Percentiles rank a stretch among this genome's conserved stretches.
Conservation (phyloP, 345 rosid genomes). For the Sisymbrium irio region DNA sequence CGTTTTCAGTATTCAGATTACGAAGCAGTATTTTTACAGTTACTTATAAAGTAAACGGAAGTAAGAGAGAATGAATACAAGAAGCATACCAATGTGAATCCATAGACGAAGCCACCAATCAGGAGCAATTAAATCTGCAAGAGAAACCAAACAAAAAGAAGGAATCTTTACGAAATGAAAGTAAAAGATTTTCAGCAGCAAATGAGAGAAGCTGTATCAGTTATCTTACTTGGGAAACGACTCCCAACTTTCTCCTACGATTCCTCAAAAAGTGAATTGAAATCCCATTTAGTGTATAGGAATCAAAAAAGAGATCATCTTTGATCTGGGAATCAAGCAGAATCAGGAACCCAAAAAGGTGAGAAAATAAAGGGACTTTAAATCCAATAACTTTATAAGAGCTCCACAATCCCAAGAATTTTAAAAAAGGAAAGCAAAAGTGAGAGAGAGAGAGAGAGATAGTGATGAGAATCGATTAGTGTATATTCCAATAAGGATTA, state of each 20-base stretch:
- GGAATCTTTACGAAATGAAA: background rate
- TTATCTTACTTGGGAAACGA: constrained; percentile 15
- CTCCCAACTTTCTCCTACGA: constrained; percentile 10
- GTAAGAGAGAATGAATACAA: background rate
- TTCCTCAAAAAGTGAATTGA: constrained; percentile 22
- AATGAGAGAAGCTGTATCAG: background rate
- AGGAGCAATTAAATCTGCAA: constrained; percentile 10
- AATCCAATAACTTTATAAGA: constrained; percentile 19
- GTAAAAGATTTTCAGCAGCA: background rate
- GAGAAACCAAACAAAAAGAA: background rate
- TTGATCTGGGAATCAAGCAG: constrained; percentile 31
- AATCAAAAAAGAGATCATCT: constrained; percentile 17
- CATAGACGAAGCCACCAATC: constrained; percentile 14
- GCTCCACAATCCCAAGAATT: constrained; percentile 37
- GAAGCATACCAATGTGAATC: constrained; percentile 33
- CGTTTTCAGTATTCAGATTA: background rate
- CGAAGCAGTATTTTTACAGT: background rate
- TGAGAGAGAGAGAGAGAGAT: background rate
- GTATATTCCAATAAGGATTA: constrained; percentile 37
- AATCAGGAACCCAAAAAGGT: constrained; percentile 32
- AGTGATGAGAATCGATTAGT: constrained; percentile 35
- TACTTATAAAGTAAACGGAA: background rate
- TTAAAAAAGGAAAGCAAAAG: background rate
- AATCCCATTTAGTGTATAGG: background rate
- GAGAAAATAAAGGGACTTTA: constrained; percentile 11